These are phyloP conservation scores for Termitomyces sp. DNA, from an alignment of 768 basidiomycete genomes.

Conservation along the genomic window DNA sequence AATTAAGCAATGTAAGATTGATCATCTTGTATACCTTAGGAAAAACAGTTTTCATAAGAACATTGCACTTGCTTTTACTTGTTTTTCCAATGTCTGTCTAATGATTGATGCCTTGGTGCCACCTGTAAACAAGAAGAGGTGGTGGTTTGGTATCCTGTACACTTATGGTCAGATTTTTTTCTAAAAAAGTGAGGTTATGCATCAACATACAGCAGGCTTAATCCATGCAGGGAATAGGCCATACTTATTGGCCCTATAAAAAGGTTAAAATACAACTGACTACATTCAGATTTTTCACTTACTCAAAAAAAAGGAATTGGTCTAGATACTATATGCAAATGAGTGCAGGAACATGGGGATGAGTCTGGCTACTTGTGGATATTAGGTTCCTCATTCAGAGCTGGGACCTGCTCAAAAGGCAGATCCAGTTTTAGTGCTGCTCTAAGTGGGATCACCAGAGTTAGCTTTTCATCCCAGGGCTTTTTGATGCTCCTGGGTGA, in stretches of 20 bases:
- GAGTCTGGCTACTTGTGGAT: slow-evolving; percentile 25
- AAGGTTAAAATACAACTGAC: background rate
- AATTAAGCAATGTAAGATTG: slow-evolving; percentile 92
- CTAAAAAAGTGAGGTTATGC: background rate
- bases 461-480: too few species aligned
- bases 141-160: slow-evolving; percentile 86
- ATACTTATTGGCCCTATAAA: slow-evolving; percentile 79
- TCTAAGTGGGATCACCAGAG: too few species aligned
- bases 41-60: slow-evolving; percentile 97
- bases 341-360: slow-evolving; percentile 6
- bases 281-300: slow-evolving; percentile 12
- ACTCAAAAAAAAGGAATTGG: slow-evolving; percentile 98
- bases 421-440: too few species aligned
- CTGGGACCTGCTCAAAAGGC: too few species aligned
- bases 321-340: slow-evolving; percentile 67
- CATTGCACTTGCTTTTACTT: slow-evolving; percentile 94
- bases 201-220: slow-evolving; percentile 69
- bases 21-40: slow-evolving; percentile 99
- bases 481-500: too few species aligned
- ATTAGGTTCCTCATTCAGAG: too few species aligned
- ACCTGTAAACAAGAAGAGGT: slow-evolving; percentile 96
- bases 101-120: slow-evolving; percentile 99
- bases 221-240: slow-evolving; percentile 99
- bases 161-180: slow-evolving; percentile 2
- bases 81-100: slow-evolving; percentile 98